Evolutionary conservation across 345 rosid genomes (phyloP).

Genomic region (Lumnitzera racemosa): DNA sequence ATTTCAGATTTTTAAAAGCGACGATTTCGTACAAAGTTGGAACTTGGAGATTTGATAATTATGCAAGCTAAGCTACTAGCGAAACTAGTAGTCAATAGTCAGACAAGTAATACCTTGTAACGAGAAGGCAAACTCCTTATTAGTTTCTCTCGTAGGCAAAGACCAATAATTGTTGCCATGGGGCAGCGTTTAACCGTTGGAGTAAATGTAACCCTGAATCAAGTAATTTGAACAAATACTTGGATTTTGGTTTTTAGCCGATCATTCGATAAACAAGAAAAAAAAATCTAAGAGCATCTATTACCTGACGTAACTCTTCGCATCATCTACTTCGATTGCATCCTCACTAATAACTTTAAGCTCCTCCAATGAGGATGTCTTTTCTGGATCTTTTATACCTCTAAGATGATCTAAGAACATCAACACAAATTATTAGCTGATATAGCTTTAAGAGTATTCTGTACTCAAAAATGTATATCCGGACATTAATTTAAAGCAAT

Average conservation of each 20-base stretch:
- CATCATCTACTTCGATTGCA: constrained; percentile 74
- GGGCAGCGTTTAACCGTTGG: constrained; percentile 94
- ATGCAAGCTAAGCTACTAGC: too few species aligned
- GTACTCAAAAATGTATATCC: not conserved
- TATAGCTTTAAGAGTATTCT: not conserved
- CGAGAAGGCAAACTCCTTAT: constrained; percentile 86
- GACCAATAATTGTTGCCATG: constrained; percentile 93
- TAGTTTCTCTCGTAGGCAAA: constrained; percentile 81
- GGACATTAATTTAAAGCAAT: not conserved
- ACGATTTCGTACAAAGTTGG: too few species aligned
- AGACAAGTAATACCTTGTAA: constrained; percentile 54
- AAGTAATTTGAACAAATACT: too few species aligned
- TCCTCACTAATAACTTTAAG: constrained; percentile 91
- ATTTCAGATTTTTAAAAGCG: too few species aligned
- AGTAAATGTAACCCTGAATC: constrained; percentile 74
- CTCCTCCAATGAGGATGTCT: constrained; percentile 87
- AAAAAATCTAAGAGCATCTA: not conserved
- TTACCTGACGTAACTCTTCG: constrained; percentile 59
- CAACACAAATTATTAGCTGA: constrained; percentile 21
- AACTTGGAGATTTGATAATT: too few species aligned
- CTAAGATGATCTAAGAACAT: constrained; percentile 64
- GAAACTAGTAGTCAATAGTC: not conserved
- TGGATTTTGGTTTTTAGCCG: not conserved
- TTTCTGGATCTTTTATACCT: constrained; percentile 95
- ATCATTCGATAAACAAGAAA: not conserved